Evolutionary conservation across 1,284 basidiomycete genomes (phyloP), one percentile per base, ranked within the genome.

Genomic region (Leccinum pachyderme): DNA sequence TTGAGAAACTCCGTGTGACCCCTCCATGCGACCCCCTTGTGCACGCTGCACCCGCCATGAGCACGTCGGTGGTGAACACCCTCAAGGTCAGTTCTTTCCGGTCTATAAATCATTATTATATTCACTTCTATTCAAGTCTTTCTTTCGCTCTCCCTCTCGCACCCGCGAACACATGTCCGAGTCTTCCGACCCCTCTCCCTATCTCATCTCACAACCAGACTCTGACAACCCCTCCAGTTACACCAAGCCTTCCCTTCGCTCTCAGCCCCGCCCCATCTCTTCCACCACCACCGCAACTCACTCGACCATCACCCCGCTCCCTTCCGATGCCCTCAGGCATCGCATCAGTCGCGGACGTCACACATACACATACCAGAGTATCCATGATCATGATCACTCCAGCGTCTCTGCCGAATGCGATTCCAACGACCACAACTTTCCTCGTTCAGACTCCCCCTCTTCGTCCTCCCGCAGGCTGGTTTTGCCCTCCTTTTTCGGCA

Each of bases 241-340:
- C 35, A 22, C 72, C 46, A 84, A 81, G 63, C 80, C 82, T 0
- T 59, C 73, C 27, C 72, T 77, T 1, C 77, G 82, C 28, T 70
- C 81, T 13, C 79, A 77, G 48, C 83, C 80, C 18, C 78, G 86
- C 7, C 86, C 86, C 4, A 68, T 89, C 31, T 88, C 87, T 2
- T 79, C 81, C 15, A 81, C 80, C 0, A 86, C 83, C 1, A 80
- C 80, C 15, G 77, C 79, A 3, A 84, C 84, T 3, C 80, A 80
- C 60, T 75, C 78, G 12, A 85, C 85, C 22, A 73, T 81, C 53
- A 81, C 79, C 11, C 81, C 83, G 6, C 72, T 72, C 15, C 78
- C 81, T 0, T 80, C 77, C 22, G 77, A 77, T 71, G 31, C 71
- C n/a, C 12, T 62, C 24, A 59, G 63, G 51, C 59, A 58, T 11